Base-by-base conservation (phyloP, 495 filamentous ascomycete species). In the Trichoderma asperelloides region DNA sequence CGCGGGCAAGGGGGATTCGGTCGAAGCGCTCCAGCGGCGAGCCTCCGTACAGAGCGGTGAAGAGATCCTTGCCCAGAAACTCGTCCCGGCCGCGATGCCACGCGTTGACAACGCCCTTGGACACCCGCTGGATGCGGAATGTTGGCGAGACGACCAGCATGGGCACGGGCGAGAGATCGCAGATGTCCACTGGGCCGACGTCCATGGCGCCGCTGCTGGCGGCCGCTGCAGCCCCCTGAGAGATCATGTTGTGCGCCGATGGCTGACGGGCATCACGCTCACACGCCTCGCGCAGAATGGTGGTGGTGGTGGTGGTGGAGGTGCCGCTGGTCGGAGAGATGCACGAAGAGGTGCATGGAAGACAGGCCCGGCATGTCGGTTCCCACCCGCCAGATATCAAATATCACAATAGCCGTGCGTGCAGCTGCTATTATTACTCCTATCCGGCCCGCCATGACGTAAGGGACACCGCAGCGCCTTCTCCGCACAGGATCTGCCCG, bases 91-190 rank as follows among this genome's bases (percentile, higher is more conserved):
- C 57, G 21, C 76, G 69, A 2, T 74, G 65, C 67, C 79, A 82
- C 33, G 77, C 69, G 5, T 70, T 64, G 7, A 82, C 68, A 67
- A 85, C 81, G 65, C 82, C 82, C 12, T 80, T 71, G 4, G 85
- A 87, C 3, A 81, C 80, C 28, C 81, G 75, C 33, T 80, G 68
- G 55, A 87, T 77, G 55, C 70, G 72, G 60, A 81, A 76, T 0
- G 77, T 71, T 21, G 80, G 75, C 65, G 85, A 78, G 5, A 87
- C 74, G 47, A 86, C 68, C 33, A 86, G 71, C 15, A 79, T 78
- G 2, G 84, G 80, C 2, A 81, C 76, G 1, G 85, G 84, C 0
- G 79, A 82, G 49, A 74, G 70, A 66, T 82, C 82, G 71, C 80
- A 80, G 63, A 85, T 75, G n/a, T 63, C 39, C 21, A n/a, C 13